A percentile compares a stretch with the other conserved stretches of the same genome.
phyloP scores from a whole-genome alignment of 176 grass and related monocot species.

The Eleusine indica region DNA sequence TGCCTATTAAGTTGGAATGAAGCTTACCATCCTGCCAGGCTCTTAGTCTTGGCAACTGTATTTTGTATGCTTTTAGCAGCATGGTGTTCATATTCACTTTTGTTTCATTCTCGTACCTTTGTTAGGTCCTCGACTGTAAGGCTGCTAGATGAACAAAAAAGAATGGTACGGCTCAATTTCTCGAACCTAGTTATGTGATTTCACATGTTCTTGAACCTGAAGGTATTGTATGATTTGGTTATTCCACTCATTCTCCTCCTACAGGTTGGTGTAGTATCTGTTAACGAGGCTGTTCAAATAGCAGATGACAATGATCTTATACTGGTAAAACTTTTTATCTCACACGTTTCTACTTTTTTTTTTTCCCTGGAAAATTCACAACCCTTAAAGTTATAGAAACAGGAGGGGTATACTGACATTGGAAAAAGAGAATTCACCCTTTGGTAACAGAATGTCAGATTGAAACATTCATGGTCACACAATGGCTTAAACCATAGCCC shows the following conservation, averaged over 20 bases:
- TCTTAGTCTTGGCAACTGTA: neutral
- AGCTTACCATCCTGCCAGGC: neutral
- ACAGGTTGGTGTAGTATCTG: constrained; percentile 80
- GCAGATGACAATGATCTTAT: constrained; percentile 66
- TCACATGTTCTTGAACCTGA: neutral
- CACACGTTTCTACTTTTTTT: neutral
- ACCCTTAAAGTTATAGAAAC: neutral
- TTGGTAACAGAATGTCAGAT: neutral
- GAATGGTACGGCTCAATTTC: constrained; percentile 64
- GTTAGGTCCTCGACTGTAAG: constrained; percentile 81
- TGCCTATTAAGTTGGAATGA: neutral
- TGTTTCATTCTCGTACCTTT: constrained; percentile 17
- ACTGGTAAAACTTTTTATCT: constrained; percentile 55
- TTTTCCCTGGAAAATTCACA: neutral
- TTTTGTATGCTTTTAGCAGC: constrained; percentile 12
- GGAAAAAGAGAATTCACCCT: neutral
- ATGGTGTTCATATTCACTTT: constrained; percentile 8
- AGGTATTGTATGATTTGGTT: neutral
- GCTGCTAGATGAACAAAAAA: constrained; percentile 84
- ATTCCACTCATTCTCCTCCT: constrained; percentile 15
- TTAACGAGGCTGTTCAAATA: constrained; percentile 70
- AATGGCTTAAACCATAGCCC: neutral
- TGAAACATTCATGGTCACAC: neutral
- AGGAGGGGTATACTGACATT: neutral
- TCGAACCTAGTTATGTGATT: neutral